Conservation (phyloP, 129 eudicot genomes). For the Solidago caesia region DNA sequence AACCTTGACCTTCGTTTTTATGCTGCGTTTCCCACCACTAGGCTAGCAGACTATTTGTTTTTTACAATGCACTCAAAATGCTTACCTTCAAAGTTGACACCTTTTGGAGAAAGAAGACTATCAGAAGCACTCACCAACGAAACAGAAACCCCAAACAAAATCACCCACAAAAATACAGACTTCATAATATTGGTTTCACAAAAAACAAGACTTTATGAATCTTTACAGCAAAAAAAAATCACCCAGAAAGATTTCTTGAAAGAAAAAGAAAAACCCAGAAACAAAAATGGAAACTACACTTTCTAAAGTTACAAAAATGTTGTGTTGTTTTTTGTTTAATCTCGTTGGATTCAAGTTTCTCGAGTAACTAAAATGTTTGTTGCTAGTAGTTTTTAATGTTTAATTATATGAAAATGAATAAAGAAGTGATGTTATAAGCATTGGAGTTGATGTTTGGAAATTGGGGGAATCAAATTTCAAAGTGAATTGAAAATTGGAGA, state of each 20-base stretch:
- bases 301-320: slow-evolving; percentile 18
- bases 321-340: slow-evolving; percentile 35
- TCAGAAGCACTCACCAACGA: slow-evolving; percentile 48
- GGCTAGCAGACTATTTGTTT: background rate
- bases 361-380: slow-evolving; percentile 38
- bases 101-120: slow-evolving; percentile 89
- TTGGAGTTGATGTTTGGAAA: slow-evolving; percentile 33
- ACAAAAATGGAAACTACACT: slow-evolving; percentile 3
- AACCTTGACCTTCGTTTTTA: too few species aligned
- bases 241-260: slow-evolving; percentile 21
- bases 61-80: background rate
- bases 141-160: slow-evolving; percentile 32
- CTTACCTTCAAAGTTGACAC: slow-evolving; percentile 94
- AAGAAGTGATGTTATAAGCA: slow-evolving; percentile 22
- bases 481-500: slow-evolving; percentile 25
- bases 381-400: slow-evolving; percentile 30
- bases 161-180: slow-evolving; percentile 31
- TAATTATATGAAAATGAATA: slow-evolving; percentile 20
- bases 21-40: too few species aligned
- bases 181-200: background rate
- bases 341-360: slow-evolving; percentile 37
- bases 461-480: slow-evolving; percentile 35
- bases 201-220: background rate
- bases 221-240: background rate
- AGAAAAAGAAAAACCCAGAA: background rate